Percentiles rank a stretch among this genome's conserved stretches.
These are phyloP conservation scores for Cydonia oblonga DNA, from an alignment of 331 rosid genomes.

Conservation along the genomic window DNA sequence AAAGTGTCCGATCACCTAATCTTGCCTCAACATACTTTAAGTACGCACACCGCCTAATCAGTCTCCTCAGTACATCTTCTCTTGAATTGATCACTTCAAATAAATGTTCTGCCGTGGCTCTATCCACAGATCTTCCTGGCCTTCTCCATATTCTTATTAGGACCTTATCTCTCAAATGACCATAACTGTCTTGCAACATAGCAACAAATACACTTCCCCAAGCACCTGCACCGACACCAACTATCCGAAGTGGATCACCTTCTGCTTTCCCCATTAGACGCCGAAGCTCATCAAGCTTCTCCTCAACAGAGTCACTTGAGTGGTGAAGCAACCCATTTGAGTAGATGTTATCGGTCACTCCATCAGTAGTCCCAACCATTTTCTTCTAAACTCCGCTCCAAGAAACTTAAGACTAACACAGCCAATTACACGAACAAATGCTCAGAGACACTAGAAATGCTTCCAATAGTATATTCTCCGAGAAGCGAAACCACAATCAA, in stretches of 20 bases:
- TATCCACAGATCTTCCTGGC: constrained; percentile 61
- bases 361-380: constrained; percentile 35
- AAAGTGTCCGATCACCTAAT: constrained; percentile 65
- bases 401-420: too few relatives aligned
- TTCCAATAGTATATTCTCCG: not conserved
- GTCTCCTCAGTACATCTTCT: constrained; percentile 83
- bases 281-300: constrained; percentile 70
- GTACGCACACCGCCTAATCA: constrained; percentile 78
- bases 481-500: not conserved
- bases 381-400: constrained; percentile 4
- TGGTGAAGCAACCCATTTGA: constrained; percentile 28
- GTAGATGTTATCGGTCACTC: constrained; percentile 2
- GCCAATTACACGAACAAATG: too few relatives aligned
- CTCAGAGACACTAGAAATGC: not conserved
- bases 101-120: constrained; percentile 65
- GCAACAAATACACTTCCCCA: constrained; percentile 89
- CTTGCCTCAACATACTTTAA: constrained; percentile 85
- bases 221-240: constrained; percentile 81
- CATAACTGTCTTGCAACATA: constrained; percentile 72
- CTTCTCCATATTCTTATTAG: constrained; percentile 79
- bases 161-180: constrained; percentile 61
- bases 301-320: constrained; percentile 41
- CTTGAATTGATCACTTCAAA: constrained; percentile 86
- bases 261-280: constrained; percentile 47
- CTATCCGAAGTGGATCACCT: constrained; percentile 67